Conservation (phyloP, 139 green algal species). For the Desmodesmus armatus region DNA sequence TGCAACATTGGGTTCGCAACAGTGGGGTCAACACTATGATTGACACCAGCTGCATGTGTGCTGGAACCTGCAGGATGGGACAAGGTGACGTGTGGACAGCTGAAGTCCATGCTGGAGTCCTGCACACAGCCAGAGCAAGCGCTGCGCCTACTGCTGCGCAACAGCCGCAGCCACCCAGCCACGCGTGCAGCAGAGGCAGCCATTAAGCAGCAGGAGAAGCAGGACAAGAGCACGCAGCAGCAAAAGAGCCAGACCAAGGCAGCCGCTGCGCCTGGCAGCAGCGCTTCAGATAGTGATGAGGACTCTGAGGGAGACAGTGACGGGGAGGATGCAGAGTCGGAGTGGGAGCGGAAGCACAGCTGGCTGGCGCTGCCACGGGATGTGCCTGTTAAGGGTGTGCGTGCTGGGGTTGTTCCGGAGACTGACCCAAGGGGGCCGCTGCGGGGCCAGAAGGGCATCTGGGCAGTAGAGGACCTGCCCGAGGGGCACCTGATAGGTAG, state of each 20-base stretch:
- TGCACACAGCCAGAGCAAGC: neutral
- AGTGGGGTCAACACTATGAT: too few species aligned
- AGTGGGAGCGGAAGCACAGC: neutral
- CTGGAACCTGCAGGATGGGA: conserved; percentile 14
- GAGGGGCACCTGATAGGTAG: neutral
- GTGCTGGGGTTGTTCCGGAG: neutral
- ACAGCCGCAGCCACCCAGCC: too few species aligned
- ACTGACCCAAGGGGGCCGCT: neutral
- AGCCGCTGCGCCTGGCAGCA: neutral
- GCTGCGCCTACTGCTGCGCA: neutral
- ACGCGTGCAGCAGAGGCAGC: neutral
- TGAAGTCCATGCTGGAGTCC: neutral
- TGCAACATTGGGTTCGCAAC: too few species aligned
- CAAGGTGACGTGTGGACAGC: neutral
- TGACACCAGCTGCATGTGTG: too few species aligned
- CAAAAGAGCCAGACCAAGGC: neutral
- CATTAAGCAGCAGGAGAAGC: neutral
- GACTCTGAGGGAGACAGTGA: neutral
- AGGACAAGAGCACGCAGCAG: neutral
- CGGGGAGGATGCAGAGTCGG: neutral
- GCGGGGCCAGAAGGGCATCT: neutral
- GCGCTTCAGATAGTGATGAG: neutral
- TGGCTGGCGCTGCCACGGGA: conserved; percentile 2
- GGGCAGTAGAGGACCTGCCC: conserved; percentile 8
- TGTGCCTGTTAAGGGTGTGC: neutral